Percentiles rank a stretch among this genome's conserved stretches.
phyloP scores from a whole-genome alignment of 768 basidiomycete genomes.

The Boletus coccyginus region DNA sequence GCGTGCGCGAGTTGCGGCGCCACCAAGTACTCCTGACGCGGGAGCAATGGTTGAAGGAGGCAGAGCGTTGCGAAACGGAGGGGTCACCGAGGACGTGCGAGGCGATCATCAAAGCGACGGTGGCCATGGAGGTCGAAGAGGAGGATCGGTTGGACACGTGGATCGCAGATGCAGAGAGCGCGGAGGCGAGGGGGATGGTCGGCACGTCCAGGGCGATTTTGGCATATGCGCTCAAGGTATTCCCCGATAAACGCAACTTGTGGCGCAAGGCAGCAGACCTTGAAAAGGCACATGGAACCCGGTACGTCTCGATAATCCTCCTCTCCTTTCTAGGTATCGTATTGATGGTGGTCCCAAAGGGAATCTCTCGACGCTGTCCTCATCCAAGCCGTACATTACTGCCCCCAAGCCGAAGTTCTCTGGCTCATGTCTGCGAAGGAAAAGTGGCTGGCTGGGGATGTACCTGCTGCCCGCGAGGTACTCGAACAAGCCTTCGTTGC shows the following conservation, averaged over 20 bases:
- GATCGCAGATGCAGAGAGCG: conserved; percentile 87
- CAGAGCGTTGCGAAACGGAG: conserved; percentile 85
- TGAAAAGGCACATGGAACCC: conserved; percentile 86
- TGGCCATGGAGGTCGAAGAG: conserved; percentile 93
- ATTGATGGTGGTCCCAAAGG: conserved; percentile 34
- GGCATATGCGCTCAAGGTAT: conserved; percentile 88
- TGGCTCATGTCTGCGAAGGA: conserved; percentile 99
- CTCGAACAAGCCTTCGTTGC: conserved; percentile 89
- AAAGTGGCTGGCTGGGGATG: conserved; percentile 89
- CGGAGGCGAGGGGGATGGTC: conserved; percentile 68
- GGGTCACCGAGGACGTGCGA: conserved; percentile 85
- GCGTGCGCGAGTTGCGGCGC: conserved; percentile 71
- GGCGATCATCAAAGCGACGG: conserved; percentile 92
- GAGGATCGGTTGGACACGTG: conserved; percentile 89
- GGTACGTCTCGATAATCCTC: conserved; percentile 40
- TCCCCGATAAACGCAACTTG: conserved; percentile 78
- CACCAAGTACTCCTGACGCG: conserved; percentile 83
- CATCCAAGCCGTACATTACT: conserved; percentile 79
- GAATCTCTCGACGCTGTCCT: conserved; percentile 83
- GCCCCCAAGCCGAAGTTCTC: conserved; percentile 92
- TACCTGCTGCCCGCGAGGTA: conserved; percentile 85
- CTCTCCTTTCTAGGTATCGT: background rate
- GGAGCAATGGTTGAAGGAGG: conserved; percentile 97
- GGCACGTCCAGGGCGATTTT: conserved; percentile 86
- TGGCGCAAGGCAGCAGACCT: conserved; percentile 93